These are phyloP conservation scores for Mallotus nudiflorus DNA, from an alignment of 345 rosid genomes.

Conservation along the genomic window DNA sequence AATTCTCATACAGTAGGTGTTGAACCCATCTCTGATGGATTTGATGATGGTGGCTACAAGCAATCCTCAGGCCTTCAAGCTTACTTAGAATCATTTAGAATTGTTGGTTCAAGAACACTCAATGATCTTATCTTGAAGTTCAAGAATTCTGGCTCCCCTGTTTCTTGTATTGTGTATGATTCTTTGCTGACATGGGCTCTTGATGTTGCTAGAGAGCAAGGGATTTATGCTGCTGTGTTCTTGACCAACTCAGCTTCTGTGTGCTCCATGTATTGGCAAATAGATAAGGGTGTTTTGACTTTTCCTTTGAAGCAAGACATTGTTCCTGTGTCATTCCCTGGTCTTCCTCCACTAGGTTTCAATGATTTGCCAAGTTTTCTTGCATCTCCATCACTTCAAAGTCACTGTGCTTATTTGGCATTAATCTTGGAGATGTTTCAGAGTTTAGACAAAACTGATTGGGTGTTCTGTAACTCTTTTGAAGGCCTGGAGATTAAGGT, in stretches of 20 bases:
- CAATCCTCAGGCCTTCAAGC: too few relatives aligned
- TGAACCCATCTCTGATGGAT: too few relatives aligned
- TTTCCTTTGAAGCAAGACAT: constrained; percentile 33
- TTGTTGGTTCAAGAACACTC: constrained; percentile 44
- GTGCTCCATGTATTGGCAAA: constrained; percentile 41
- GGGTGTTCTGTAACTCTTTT: constrained; percentile 51
- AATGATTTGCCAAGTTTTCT: constrained; percentile 46
- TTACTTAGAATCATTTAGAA: too few relatives aligned
- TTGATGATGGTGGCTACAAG: too few relatives aligned
- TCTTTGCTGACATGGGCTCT: constrained; percentile 48
- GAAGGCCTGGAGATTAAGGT: constrained; percentile 52
- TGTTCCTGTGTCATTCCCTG: constrained; percentile 31
- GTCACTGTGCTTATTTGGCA: constrained; percentile 40
- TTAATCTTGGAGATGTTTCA: constrained; percentile 30
- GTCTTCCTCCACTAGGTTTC: constrained; percentile 38
- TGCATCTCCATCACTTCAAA: constrained; percentile 15
- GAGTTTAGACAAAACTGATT: constrained; percentile 28
- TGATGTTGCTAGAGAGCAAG: constrained; percentile 43
- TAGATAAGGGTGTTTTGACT: constrained; percentile 27
- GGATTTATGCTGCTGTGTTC: constrained; percentile 38
- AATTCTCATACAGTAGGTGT: too few relatives aligned
- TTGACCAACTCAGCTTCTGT: constrained; percentile 51
- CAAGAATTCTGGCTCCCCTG: constrained; percentile 30
- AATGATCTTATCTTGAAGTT: constrained; percentile 38
- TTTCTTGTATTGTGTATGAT: constrained; percentile 46